phyloP scores from a whole-genome alignment of 495 filamentous ascomycete species.

The Venustampulla echinocandica region DNA sequence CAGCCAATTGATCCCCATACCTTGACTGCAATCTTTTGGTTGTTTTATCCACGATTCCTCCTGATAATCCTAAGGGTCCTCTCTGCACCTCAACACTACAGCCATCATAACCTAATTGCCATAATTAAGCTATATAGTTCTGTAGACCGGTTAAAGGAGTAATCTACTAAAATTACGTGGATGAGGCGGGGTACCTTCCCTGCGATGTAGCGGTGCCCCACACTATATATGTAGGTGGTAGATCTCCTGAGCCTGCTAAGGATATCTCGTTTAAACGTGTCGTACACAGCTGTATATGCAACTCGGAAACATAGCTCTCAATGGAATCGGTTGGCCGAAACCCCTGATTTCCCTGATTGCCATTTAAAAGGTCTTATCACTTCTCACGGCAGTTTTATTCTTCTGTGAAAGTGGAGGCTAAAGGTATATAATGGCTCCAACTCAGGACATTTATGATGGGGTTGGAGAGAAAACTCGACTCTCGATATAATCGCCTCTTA shows the following conservation, averaged over 20 bases:
- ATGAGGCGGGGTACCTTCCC: no score
- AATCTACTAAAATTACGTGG: no score
- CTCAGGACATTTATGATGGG: not conserved
- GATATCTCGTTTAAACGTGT: not conserved
- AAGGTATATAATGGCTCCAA: not conserved
- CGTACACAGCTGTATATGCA: not conserved
- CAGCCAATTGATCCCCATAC: no score
- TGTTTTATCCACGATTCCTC: no score
- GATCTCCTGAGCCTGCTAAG: not conserved
- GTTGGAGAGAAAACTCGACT: not conserved
- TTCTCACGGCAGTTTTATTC: not conserved
- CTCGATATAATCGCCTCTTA: not conserved
- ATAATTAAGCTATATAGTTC: no score
- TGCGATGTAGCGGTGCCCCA: slow-evolving; percentile 8
- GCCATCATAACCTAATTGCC: no score
- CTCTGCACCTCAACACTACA: no score
- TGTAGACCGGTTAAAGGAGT: no score
- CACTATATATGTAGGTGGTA: not conserved
- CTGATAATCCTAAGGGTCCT: no score
- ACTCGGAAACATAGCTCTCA: not conserved
- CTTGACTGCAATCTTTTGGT: no score
- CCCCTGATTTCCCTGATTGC: not conserved
- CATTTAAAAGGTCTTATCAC: not conserved
- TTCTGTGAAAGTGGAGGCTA: not conserved
- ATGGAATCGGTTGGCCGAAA: not conserved